Evolutionary conservation across 1,284 basidiomycete species (phyloP).

Genomic region (Ustilago crameri): DNA sequence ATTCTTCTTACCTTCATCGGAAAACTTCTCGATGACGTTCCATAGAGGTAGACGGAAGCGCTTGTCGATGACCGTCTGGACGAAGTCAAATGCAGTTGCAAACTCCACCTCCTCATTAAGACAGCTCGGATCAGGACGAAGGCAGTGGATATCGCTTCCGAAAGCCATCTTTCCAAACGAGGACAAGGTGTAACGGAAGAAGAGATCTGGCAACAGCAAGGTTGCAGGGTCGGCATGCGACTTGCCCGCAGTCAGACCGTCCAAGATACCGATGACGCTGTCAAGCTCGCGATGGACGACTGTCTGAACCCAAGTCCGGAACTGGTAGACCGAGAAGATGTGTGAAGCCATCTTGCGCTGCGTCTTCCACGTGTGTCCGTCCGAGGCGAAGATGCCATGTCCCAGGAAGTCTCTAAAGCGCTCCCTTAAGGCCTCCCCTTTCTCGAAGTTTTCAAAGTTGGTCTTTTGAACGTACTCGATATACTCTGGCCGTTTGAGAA

Average conservation of each 20-base stretch:
- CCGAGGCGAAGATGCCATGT: slow-evolving; percentile 60
- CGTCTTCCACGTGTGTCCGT: slow-evolving; percentile 62
- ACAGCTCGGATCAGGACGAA: slow-evolving; percentile 29
- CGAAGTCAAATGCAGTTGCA: slow-evolving; percentile 50
- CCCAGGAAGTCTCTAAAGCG: slow-evolving; percentile 53
- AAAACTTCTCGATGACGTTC: slow-evolving; percentile 41
- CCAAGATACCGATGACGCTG: slow-evolving; percentile 41
- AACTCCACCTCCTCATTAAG: slow-evolving; percentile 40
- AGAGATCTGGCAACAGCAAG: slow-evolving; percentile 46
- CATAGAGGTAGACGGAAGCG: slow-evolving; percentile 43
- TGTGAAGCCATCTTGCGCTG: slow-evolving; percentile 63
- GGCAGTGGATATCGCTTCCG: slow-evolving; percentile 43
- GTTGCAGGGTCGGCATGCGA: slow-evolving; percentile 25
- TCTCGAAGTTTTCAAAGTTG: slow-evolving; percentile 64
- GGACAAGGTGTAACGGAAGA: slow-evolving; percentile 58
- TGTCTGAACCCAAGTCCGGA: slow-evolving; percentile 54
- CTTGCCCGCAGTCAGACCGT: slow-evolving; percentile 22
- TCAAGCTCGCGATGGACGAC: slow-evolving; percentile 58
- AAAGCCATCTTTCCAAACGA: slow-evolving; percentile 58
- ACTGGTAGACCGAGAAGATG: slow-evolving; percentile 61
- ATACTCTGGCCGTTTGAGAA: slow-evolving; percentile 52
- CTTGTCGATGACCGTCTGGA: slow-evolving; percentile 50
- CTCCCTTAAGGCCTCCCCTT: slow-evolving; percentile 45
- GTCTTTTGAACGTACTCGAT: slow-evolving; percentile 66
- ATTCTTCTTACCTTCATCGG: slow-evolving; percentile 40